Evolutionary conservation across 306 rosid species (phyloP).

Genomic region (Cicer cuneatum): DNA sequence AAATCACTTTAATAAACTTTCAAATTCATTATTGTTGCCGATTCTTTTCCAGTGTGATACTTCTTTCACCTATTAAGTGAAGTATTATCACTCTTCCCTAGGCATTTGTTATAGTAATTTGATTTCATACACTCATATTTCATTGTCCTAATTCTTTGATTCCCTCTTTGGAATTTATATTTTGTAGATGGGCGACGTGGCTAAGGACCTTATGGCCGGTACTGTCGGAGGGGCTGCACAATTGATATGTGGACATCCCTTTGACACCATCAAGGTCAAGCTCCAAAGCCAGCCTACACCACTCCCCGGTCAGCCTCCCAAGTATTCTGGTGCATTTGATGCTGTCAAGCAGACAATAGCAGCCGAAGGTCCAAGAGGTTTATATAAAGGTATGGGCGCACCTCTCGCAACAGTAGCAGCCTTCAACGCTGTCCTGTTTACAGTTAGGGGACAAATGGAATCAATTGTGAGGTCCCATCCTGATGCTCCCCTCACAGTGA

Average conservation of each 20-base stretch:
- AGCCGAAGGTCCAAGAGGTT: conserved; percentile 90
- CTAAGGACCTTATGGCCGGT: conserved; percentile 89
- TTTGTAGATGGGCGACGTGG: conserved; percentile 86
- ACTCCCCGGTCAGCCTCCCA: conserved; percentile 81
- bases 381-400: conserved; percentile 98
- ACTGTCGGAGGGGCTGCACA: conserved; percentile 95
- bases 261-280: conserved; percentile 97
- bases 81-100: too few species aligned
- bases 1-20: neutral
- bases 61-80: too few species aligned
- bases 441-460: conserved; percentile 96
- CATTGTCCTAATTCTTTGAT: conserved; percentile 2
- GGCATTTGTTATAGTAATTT: too few species aligned
- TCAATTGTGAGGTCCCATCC: conserved; percentile 75
- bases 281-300: conserved; percentile 98
- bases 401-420: conserved; percentile 98
- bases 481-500: conserved; percentile 69
- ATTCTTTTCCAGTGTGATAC: neutral
- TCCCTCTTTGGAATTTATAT: conserved; percentile 20
- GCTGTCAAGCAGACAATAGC: conserved; percentile 93
- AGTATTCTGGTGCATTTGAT: conserved; percentile 85
- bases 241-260: conserved; percentile 87
- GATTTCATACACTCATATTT: conserved; percentile 1
- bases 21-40: neutral
- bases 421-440: conserved; percentile 91